Percentiles rank a stretch among this genome's conserved stretches.
These are phyloP conservation scores for Neodidymelliopsis sp. DNA, from an alignment of 2,329 filamentous ascomycete genomes.

Conservation along the genomic window DNA sequence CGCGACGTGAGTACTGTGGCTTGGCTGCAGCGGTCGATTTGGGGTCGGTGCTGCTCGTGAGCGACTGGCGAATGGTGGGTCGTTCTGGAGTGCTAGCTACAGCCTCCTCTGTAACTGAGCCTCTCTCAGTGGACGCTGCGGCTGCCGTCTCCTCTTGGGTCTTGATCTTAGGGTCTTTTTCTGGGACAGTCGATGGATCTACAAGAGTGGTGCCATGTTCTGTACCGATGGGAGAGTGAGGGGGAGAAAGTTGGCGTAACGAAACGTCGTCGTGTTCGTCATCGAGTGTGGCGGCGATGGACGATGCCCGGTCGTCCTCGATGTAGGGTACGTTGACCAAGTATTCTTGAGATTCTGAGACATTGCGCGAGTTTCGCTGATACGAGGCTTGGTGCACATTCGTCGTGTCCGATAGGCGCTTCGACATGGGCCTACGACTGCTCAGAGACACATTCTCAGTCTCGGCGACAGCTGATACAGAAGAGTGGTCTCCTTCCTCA, in stretches of 20 bases:
- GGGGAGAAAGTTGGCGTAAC: slow-evolving; percentile 38
- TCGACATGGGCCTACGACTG: slow-evolving; percentile 43
- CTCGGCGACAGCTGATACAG: slow-evolving; percentile 65
- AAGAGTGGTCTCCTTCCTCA: slow-evolving; percentile 58
- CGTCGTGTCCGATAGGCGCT: slow-evolving; percentile 42
- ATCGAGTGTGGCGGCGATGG: slow-evolving; percentile 64
- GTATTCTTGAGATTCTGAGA: slow-evolving; percentile 48
- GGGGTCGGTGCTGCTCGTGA: slow-evolving; percentile 44
- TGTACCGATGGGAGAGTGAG: slow-evolving; percentile 33
- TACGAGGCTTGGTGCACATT: slow-evolving; percentile 36
- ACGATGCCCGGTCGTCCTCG: slow-evolving; percentile 55
- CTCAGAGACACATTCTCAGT: slow-evolving; percentile 21
- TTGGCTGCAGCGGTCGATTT: slow-evolving; percentile 27
- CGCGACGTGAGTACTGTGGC: slow-evolving; percentile 15
- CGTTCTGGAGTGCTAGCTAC: neutral
- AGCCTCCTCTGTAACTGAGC: neutral
- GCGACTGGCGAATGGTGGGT: slow-evolving; percentile 23
- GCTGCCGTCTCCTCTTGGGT: neutral
- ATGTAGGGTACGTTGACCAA: slow-evolving; percentile 41
- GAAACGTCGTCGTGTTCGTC: slow-evolving; percentile 60
- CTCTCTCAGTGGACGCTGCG: neutral
- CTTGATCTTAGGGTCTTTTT: neutral
- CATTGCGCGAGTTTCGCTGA: slow-evolving; percentile 24
- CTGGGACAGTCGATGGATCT: neutral
- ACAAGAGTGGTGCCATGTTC: slow-evolving; percentile 13